Evolutionary conservation across 2,329 filamentous ascomycete genomes (phyloP), one percentile per base, ranked within the genome.

Genomic region (Aspergillus clavatus): DNA sequence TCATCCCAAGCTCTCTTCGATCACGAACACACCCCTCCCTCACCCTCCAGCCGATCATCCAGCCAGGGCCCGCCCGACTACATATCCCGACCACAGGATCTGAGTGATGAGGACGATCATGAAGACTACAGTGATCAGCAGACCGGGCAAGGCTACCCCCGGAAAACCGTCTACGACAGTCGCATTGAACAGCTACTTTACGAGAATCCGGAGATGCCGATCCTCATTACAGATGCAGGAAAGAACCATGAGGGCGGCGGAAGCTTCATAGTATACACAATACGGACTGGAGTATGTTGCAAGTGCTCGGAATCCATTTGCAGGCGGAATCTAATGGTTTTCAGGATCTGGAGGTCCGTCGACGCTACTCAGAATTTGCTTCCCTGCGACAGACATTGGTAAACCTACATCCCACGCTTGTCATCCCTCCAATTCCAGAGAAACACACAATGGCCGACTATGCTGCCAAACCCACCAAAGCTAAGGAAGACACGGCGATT

Each of bases 361-460:
- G 93, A 59, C 81, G 93, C 60, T 98, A 98, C 69, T 98, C 93
- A 1, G 93, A 98, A 68, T 98, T 98, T 62, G 86, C 88, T 27
- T 95, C 91, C 12, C 74, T 98, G 46, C 82, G 93, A 60, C 84
- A 89, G 59, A 91, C 91, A 2, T 79, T 98, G 22, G 89, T 90
- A 38, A 86, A 87, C 57, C 79, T 98, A 51, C 94, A 98, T 64
- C 93, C 94, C 6, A 98, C 93, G 0, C 78, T 98, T 33, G 87
- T 98, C 59, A 87, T 98, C 42, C 94, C 93, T 6, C 93, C 93
- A 3, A 98, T 98, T 60, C 93, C 93, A 18, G 94, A 98, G 72
- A 98, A 98, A 70, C 93, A 98, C 68, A 93, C 89, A 37, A 95
- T 98, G 86, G 91, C 91, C 50, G 93, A 98, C 67, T 98, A 98